These are phyloP conservation scores for Candida krabiensis DNA, from an alignment of 805 yeast species.

Conservation along the genomic window DNA sequence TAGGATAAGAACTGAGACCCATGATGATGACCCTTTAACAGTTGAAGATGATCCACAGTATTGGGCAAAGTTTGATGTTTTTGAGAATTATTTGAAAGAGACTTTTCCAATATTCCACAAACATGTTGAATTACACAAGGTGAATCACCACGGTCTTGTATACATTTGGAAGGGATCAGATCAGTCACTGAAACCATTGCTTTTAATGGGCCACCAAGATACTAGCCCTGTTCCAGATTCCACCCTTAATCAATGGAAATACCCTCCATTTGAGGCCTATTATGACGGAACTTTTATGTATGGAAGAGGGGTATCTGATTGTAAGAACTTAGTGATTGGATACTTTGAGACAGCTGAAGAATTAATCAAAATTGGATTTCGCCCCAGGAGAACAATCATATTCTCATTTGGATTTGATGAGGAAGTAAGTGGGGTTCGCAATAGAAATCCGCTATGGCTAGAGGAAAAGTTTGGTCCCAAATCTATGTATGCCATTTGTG, in stretches of 20 bases:
- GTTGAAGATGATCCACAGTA: constrained; percentile 51
- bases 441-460: constrained; percentile 43
- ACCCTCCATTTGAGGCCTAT: constrained; percentile 63
- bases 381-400: constrained; percentile 62
- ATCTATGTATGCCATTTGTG: constrained; percentile 59
- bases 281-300: constrained; percentile 63
- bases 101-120: constrained; percentile 56
- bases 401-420: constrained; percentile 77
- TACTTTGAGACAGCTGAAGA: constrained; percentile 63
- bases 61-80: constrained; percentile 47
- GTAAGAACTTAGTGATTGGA: constrained; percentile 64
- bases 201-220: constrained; percentile 75
- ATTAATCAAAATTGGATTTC: constrained; percentile 49
- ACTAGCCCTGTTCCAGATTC: constrained; percentile 72
- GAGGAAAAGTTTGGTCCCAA: constrained; percentile 55
- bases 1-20: constrained; percentile 46
- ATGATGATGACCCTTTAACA: constrained; percentile 40
- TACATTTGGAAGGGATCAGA: constrained; percentile 62
- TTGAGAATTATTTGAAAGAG: constrained; percentile 52
- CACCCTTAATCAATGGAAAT: constrained; percentile 57
- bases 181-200: constrained; percentile 53
- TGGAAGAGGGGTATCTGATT: constrained; percentile 78
- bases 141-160: constrained; percentile 62
- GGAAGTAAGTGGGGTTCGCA: constrained; percentile 59
- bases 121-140: constrained; percentile 48